Evolutionary conservation across 2,329 filamentous ascomycete species (phyloP), one percentile per base, ranked within the genome.

Genomic region (Dactylellina parvicollis): DNA sequence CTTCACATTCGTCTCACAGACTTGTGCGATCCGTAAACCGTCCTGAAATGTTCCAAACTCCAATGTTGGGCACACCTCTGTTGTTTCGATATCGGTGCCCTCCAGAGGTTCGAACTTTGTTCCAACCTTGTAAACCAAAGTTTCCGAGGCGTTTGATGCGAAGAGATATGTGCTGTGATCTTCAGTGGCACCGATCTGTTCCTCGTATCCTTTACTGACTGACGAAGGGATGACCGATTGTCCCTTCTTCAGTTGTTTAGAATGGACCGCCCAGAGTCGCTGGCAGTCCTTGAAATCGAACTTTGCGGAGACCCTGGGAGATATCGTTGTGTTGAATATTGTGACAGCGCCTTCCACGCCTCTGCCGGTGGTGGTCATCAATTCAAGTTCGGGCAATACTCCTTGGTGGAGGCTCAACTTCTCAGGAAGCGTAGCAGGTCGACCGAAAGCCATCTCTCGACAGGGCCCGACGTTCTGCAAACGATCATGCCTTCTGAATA

Each of bases 21-120:
- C 89, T 79, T 98, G 95, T 14, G 98, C 89, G 32, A 98, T 89
- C 69, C 92, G 88, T 79, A 87, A 91, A 72, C 91, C 88, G 56
- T 87, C 87, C n/a, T 90, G 90, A 80, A 99, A 87, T 0, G 90
- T 90, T 14, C 91, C 92, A 16, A 95, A 90, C 76, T 96, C 90
- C 49, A 98, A 85, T 0, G 95, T 97, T 4, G 69, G 69, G 47
- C 69, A 73, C 30, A 89, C 87, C 24, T 93, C 95, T 75, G 93
- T 92, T 18, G 75, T 71, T 47, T 99, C 96, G 79, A 98, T 97
- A 78, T 99, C 95, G 0, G 92, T 92, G 38, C 90, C 92, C 34
- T 87, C 87, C 5, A 94, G 85, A 38, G 90, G 87, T 79, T 92
- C 89, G 69, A 96, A 88, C 2, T 88, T 88, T 28, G 88, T 87